phyloP scores from a whole-genome alignment of 305 asterid species.

The Lippia alba region DNA sequence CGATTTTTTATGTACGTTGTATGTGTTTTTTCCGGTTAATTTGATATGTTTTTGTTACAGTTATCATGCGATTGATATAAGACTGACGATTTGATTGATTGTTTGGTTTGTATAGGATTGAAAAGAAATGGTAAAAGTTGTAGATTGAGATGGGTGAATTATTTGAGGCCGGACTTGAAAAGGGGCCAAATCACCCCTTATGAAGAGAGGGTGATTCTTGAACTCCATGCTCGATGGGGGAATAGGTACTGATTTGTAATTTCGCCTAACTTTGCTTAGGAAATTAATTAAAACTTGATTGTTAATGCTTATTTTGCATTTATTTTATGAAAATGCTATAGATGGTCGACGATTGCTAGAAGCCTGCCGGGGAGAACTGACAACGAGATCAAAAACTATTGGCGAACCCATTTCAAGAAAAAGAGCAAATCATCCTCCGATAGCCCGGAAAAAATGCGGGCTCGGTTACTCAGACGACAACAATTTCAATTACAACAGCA shows the following conservation, averaged over 20 bases:
- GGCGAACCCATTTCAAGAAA: slow-evolving; percentile 91
- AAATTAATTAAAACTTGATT: no score
- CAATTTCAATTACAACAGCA: slow-evolving; percentile 66
- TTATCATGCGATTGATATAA: not conserved
- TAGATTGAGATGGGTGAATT: slow-evolving; percentile 92
- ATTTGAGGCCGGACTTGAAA: slow-evolving; percentile 86
- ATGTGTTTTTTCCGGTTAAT: no score
- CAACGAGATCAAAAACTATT: slow-evolving; percentile 81
- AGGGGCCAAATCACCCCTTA: slow-evolving; percentile 81
- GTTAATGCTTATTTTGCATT: not conserved
- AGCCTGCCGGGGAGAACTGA: slow-evolving; percentile 84
- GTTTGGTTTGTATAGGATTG: slow-evolving; percentile 51
- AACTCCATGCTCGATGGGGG: slow-evolving; percentile 86
- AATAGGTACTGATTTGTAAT: slow-evolving; percentile 58
- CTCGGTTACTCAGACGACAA: slow-evolving; percentile 61
- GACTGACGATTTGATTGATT: not conserved
- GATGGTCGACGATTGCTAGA: slow-evolving; percentile 92
- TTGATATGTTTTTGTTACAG: no score
- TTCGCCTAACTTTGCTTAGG: not conserved
- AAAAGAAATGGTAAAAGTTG: slow-evolving; percentile 91
- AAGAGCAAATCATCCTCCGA: slow-evolving; percentile 44
- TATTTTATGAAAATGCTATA: slow-evolving; percentile 17
- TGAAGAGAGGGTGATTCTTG: slow-evolving; percentile 72
- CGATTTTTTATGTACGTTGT: no score
- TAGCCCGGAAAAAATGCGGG: slow-evolving; percentile 46